Percentiles rank a stretch among this genome's conserved stretches.
These are phyloP conservation scores for Solanum paucissectum DNA, from an alignment of 257 asterid genomes.

Conservation along the genomic window DNA sequence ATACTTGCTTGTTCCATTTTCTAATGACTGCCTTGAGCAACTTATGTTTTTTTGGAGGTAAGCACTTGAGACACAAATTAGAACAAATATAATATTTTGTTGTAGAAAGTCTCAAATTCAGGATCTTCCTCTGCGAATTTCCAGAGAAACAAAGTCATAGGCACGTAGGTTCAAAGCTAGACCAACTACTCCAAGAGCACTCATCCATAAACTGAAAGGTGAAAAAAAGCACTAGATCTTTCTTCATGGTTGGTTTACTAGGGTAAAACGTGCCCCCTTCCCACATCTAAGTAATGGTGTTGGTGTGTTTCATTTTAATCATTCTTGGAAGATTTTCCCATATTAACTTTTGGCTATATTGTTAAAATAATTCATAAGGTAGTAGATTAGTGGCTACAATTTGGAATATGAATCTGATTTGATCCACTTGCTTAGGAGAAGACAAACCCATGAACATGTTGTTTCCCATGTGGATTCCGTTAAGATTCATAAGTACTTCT, in stretches of 20 bases:
- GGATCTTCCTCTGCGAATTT: neutral
- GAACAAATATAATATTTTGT: neutral
- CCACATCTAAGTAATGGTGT: neutral
- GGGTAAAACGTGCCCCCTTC: neutral
- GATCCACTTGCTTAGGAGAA: neutral
- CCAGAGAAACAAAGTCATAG: neutral
- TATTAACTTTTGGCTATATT: neutral
- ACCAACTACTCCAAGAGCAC: no score
- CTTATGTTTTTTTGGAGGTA: neutral
- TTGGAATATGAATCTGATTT: neutral
- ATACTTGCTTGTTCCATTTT: neutral
- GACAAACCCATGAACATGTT: neutral
- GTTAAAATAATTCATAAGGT: neutral
- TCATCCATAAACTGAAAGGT: neutral
- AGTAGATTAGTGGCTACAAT: neutral
- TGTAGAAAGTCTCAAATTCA: neutral
- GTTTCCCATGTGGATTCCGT: neutral
- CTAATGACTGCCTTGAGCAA: neutral
- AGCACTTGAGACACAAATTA: neutral
- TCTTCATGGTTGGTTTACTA: neutral
- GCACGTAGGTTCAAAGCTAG: neutral
- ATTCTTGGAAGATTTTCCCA: neutral
- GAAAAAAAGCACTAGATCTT: neutral
- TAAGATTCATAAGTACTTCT: neutral
- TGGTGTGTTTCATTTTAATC: neutral